Evolutionary conservation across 208 protist species (phyloP), one percentile per base, ranked within the genome.

Genomic region (Angomonas ambiguus): DNA sequence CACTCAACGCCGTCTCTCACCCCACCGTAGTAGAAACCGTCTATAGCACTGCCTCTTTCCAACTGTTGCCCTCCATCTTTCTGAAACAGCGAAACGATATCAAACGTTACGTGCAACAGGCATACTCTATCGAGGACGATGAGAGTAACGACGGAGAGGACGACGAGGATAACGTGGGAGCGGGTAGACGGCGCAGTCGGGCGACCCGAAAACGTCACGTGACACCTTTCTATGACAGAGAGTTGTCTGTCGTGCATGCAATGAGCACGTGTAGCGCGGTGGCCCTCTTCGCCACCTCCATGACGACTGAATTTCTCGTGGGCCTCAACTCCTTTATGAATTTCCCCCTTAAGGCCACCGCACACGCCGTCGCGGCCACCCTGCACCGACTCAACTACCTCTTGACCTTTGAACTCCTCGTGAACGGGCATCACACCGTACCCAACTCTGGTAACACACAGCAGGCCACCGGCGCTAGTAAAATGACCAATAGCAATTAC

Each of bases 31-130:
- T 32, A 33, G n/a, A 45, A 2, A 20, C 35, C 38, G 69, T 69
- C 25, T 81, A 65, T 66, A 16, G 64, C 41, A 53, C 75, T 5
- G 77, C 81, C 25, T 69, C 78, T 38, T 92, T 82, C 62, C 78
- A 83, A 41, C 31, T 59, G 27, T 68, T 86, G 33, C 80, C 86
- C 0, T 88, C 80, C 25, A 69, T 92, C 61, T 89, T 89, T 53
- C 74, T 86, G 1, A 87, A 85, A 55, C 62, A 76, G n/a, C 65
- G 69, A 41, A 65, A 67, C 28, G 83, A 85, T 59, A 58, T 75
- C 3, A 51, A 62, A 25, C 65, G 55, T 5, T 28, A 30, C 11
- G 25, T 31, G 25, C 53, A 59, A 30, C 24, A 77, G 64, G 38
- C 66, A 32, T 66, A 76, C 34, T 53, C 60, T 31, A 28, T 49